Base-by-base conservation (phyloP, 495 filamentous ascomycete species). In the Umbilicaria muhlenbergii region DNA sequence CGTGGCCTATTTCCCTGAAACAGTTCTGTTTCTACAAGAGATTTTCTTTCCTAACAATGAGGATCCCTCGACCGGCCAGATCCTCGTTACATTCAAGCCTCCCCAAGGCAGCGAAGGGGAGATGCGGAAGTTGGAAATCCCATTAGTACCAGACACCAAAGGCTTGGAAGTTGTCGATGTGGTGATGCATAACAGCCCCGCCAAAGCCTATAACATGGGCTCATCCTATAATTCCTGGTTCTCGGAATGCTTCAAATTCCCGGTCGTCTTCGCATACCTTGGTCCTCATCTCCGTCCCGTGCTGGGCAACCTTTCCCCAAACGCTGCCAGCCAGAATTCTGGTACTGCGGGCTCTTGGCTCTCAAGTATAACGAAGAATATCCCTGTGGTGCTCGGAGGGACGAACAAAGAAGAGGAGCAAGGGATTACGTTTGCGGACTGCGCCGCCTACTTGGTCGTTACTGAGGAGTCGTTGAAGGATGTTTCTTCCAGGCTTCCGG, bases 391-490 rank as follows among this genome's bases (percentile, higher is more conserved):
- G 10, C 11, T 21, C 19, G 15, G 31, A 16, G 2, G n/a, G 5
- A 46, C 24, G 11, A 18, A 41, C 37, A 36, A 50, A 32, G 21
- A 61, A 3, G 50, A 65, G 24, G 59, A 62, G 13, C n/a, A n/a
- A n/a, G 60, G 60, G 2, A 75, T 94, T 19, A 79, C 74, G 1
- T 96, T 96, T 55, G 74, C 81, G 3, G 89, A 96, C 55, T 73
- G 73, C 33, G 84, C 88, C 4, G 77, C 87, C 1, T 78, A 81
- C 47, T 62, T 94, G 2, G 57, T 96, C 5, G 70, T 80, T 12
- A 83, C 81, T 3, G 69, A 77, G 45, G 68, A 74, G 0, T 93
- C 85, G 1, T 65, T 89, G 10, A 57, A 65, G 8, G 66, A 84
- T 45, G 75, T 93, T 36, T 73, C 70, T 16, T 51, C 58, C 3